Base-by-base conservation (phyloP, 2,329 filamentous ascomycete species). In the Phoma herbarum region DNA sequence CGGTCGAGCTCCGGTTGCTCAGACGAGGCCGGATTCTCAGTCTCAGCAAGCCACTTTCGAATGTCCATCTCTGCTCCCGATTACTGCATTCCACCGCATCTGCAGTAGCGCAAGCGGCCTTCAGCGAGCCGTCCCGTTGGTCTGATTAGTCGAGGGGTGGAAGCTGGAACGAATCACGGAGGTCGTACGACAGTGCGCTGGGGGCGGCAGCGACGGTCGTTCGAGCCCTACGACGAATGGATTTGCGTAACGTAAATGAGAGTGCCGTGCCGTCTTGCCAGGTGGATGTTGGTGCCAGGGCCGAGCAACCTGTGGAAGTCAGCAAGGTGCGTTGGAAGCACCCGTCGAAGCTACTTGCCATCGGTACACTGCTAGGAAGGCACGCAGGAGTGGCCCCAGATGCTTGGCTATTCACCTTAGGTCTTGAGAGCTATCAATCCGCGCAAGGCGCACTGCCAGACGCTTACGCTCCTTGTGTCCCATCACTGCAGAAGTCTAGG, bases 21-120 rank as follows among this genome's bases (percentile, higher is more conserved):
- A 37, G 68, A 62, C 43, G 43, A 64, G 54, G 72, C 68, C 58
- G 75, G 70, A 47, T 75, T 72, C 53, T 71, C 75, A 8, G 76
- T 81, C 53, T 77, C 71, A 50, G 78, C 73, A 45, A 83, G 73
- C 81, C 81, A 83, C 63, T 70, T 74, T 46, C 68, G 69, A 61
- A 83, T 79, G 61, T 82, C 78, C 80, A 82, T 82, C 53, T 29
- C 58, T 23, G 54, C 47, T 41, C 16, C 29, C 49, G 33, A 42
- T 35, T 28, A 11, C 31, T 50, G 45, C 50, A 54, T 59, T 54
- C 41, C 56, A 50, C 50, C 37, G 45, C 46, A 35, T 50, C 8
- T 31, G 22, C 33, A 44, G 33, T 33, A 54, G 45, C 20, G 33
- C 41, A 28, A 50, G 18, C 45, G 39, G 39, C 25, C 39, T 57